Base-by-base conservation (phyloP, 2,329 filamentous ascomycete species). In the Ascochyta rabiei region DNA sequence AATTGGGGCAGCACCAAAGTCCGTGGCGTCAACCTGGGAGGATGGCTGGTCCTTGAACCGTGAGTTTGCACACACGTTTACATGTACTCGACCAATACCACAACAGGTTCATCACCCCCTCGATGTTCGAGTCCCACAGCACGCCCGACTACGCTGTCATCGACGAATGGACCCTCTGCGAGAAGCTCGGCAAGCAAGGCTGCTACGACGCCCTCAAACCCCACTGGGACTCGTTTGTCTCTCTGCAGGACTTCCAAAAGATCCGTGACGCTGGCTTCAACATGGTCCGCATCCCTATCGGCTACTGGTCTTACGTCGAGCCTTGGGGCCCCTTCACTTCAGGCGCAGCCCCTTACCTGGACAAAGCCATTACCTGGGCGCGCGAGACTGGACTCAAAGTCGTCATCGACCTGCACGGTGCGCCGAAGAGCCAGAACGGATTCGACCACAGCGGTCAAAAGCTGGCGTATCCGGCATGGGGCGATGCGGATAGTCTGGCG, bases 371-470 rank as follows among this genome's bases (percentile, higher is more conserved):
- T 44, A 79, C 78, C 21, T 86, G 83, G 83, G 83, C 84, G 2
- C 68, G 81, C 30, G 70, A 76, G 37, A 77, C 78, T 0, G 80
- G 80, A 1, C 65, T 85, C 39, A 83, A 84, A 67, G 76, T 86
- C 28, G 74, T 84, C 68, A 81, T 86, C 35, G 84, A 86, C 63
- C 73, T 86, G 8, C 84, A 86, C 62, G 82, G 81, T 26, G 71
- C 70, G 10, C 72, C 71, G 1, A 79, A 80, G 35, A 81, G 78
- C 2, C 84, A 86, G 62, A 86, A 86, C 57, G 84, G 85, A 6
- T 86, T 85, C 68, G 85, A 87, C 66, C 86, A 87, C 67, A 83
- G 79, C 44, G 85, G 85, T 5, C 80, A 81, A 50, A 76, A 74
- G 63, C 73, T 74, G 23, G 59, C 58, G 40, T 76, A 53, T 26